A percentile compares a stretch with the other conserved stretches of the same genome.
Evolutionary conservation across 2,329 filamentous ascomycete species (phyloP).

Genomic region (Nemania diffusa): DNA sequence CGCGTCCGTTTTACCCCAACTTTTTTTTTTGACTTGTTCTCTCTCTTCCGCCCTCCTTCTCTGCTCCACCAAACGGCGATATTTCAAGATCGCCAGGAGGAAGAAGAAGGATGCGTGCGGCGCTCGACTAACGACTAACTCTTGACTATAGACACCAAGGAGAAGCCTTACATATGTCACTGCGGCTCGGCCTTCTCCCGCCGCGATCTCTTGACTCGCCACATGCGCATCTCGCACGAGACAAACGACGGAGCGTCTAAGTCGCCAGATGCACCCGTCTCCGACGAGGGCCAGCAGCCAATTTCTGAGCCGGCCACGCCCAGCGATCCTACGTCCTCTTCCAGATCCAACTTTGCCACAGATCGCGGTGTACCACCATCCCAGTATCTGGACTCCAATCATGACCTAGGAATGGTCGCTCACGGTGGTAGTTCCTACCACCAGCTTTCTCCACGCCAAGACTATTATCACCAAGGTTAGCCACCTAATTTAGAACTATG

Average conservation of each 20-base stretch:
- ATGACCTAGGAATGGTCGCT: slow-evolving; percentile 39
- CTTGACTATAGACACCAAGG: slow-evolving; percentile 56
- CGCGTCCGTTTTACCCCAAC: slow-evolving; percentile 54
- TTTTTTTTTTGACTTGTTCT: slow-evolving; percentile 35
- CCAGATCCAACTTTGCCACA: slow-evolving; percentile 50
- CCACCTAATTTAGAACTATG: slow-evolving; percentile 16
- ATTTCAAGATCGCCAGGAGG: slow-evolving; percentile 15
- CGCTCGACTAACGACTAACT: slow-evolving; percentile 25
- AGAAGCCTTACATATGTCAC: slow-evolving; percentile 58
- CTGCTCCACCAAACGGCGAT: slow-evolving; percentile 37
- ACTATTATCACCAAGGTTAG: slow-evolving; percentile 46
- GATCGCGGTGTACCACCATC: slow-evolving; percentile 45
- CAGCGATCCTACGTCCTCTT: slow-evolving; percentile 46
- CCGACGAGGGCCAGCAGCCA: slow-evolving; percentile 46
- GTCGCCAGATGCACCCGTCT: slow-evolving; percentile 45
- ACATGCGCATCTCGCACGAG: slow-evolving; percentile 55
- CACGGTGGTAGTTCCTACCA: slow-evolving; percentile 42
- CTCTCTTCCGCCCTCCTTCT: slow-evolving; percentile 31
- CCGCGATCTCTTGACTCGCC: slow-evolving; percentile 57
- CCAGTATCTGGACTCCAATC: slow-evolving; percentile 39
- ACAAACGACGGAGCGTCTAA: slow-evolving; percentile 43
- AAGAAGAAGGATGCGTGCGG: too few species aligned
- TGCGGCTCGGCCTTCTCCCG: slow-evolving; percentile 58
- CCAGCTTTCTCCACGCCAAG: slow-evolving; percentile 43
- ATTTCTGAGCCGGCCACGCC: slow-evolving; percentile 46